A percentile compares a stretch with the other conserved stretches of the same genome.
These are phyloP conservation scores for Phytophthora constricta DNA, from an alignment of 352 stramenopile species.

Conservation along the genomic window DNA sequence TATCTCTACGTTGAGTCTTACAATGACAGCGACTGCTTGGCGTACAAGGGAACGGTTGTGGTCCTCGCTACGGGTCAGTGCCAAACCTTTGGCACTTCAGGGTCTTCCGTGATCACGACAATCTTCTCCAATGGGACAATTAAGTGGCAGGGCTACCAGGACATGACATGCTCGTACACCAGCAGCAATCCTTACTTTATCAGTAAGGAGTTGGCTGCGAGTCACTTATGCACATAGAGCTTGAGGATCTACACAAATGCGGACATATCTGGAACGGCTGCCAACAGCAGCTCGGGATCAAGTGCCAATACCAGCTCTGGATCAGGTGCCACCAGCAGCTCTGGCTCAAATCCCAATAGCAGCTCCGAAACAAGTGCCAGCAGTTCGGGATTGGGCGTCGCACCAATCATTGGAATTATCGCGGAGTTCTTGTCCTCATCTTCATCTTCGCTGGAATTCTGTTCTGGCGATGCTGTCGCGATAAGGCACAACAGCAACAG, in stretches of 20 bases:
- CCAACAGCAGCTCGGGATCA: not conserved
- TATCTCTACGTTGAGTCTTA: slow-evolving; percentile 26
- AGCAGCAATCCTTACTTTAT: slow-evolving; percentile 21
- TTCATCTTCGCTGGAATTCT: slow-evolving; percentile 21
- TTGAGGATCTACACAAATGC: slow-evolving; percentile 32
- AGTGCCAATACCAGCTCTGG: not conserved
- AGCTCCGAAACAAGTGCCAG: not conserved
- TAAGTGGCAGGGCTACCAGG: slow-evolving; percentile 21
- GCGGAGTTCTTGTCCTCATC: slow-evolving; percentile 22
- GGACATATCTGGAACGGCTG: slow-evolving; percentile 8
- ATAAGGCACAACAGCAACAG: not conserved
- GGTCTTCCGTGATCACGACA: slow-evolving; percentile 26
- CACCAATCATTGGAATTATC: slow-evolving; percentile 30
- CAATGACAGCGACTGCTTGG: slow-evolving; percentile 21
- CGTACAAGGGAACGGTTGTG: slow-evolving; percentile 20
- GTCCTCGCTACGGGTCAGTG: slow-evolving; percentile 20
- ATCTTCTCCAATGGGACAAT: slow-evolving; percentile 30
- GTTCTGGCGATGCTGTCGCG: slow-evolving; percentile 6
- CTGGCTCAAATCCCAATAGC: not conserved
- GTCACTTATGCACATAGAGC: slow-evolving; percentile 22
- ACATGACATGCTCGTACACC: slow-evolving; percentile 16
- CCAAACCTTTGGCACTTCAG: slow-evolving; percentile 15
- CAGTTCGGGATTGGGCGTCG: not conserved
- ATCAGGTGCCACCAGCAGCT: not conserved
- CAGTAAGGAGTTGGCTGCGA: slow-evolving; percentile 23